phyloP scores from a whole-genome alignment of 2,329 filamentous ascomycete genomes.

The Pseudogymnoascus sp. region DNA sequence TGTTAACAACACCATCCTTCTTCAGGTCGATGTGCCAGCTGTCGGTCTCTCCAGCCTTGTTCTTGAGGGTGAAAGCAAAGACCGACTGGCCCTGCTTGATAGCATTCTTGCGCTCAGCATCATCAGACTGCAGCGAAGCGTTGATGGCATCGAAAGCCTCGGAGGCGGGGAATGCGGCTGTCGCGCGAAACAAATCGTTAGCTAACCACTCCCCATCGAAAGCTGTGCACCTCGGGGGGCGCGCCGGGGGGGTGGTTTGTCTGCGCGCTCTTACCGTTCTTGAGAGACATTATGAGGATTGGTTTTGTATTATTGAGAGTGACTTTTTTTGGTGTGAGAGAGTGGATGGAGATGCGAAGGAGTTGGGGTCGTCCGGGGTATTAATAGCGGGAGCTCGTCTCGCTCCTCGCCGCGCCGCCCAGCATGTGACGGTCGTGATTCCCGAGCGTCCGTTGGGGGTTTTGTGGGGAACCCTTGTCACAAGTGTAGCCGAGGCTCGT shows the following conservation, averaged over 20 bases:
- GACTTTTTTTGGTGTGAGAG: too few relatives aligned
- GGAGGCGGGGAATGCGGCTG: conserved; percentile 81
- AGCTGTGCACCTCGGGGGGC: too few relatives aligned
- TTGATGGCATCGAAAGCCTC: conserved; percentile 86
- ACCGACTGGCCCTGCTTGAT: conserved; percentile 81
- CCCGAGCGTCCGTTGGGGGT: background rate
- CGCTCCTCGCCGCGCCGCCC: background rate
- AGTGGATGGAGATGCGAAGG: background rate
- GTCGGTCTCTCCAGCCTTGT: conserved; percentile 66
- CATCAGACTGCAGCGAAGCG: conserved; percentile 55
- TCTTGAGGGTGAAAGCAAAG: conserved; percentile 90
- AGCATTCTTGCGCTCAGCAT: conserved; percentile 72
- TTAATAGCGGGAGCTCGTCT: background rate
- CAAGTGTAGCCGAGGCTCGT: background rate
- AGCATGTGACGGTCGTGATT: conserved; percentile 2
- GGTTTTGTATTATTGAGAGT: background rate
- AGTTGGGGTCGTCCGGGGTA: background rate
- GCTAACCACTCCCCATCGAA: too few relatives aligned
- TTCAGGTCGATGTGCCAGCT: conserved; percentile 96
- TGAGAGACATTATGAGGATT: conserved; percentile 52
- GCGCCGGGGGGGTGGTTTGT: background rate
- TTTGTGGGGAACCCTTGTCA: conserved; percentile 7
- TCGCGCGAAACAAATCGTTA: conserved; percentile 12
- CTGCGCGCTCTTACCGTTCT: conserved; percentile 52
- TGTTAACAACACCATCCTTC: conserved; percentile 72